Evolutionary conservation across 176 grass and related monocot genomes (phyloP), one percentile per base, ranked within the genome.

Genomic region (Musa schizocarpa): DNA sequence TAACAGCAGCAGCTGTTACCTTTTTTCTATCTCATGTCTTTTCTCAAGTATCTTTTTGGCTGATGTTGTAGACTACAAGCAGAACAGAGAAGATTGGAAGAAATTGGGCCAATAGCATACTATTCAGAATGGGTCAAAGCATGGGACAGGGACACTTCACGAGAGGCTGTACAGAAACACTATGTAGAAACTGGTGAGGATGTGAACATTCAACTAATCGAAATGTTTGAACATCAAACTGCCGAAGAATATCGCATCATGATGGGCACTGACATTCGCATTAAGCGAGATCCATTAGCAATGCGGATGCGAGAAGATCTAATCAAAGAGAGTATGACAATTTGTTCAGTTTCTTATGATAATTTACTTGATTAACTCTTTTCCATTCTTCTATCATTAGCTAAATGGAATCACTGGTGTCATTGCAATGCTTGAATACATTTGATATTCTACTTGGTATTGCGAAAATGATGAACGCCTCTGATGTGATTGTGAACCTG

Each of bases 101-200:
- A 91, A 82, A 85, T 91, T 80, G 95, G 95, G 54, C 95, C 95
- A 0, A 80, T 94, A 82, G 90, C 90, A 74, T 98, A 94, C 80
- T 98, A 98, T 63, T 98, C 88, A 62, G 90, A 98, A 83, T 98
- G 95, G 95, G 90, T 98, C 53, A 89, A 88, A 81, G 88, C 86
- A 74, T 98, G 89, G 74, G 83, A 91, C 25, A 86, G 77, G 54
- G 90, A 98, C 84, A 89, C 90, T 26, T 91, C 95, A 76, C 79
- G 63, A 2, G 76, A 93, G 68, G 95, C 95, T 20, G 49, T 93
- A 69, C 82, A 93, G 73, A 93, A 79, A 27, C 88, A 86, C 80
- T 98, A 74, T 82, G 95, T 91, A 82, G 90, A 98, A 74, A 93
- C 90, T 68, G 90, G 95, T 3, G 86, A 87, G 88, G 86, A 93